These are phyloP conservation scores for Fusarium cicatricum DNA, from an alignment of 2,329 filamentous ascomycete species.

Conservation along the genomic window DNA sequence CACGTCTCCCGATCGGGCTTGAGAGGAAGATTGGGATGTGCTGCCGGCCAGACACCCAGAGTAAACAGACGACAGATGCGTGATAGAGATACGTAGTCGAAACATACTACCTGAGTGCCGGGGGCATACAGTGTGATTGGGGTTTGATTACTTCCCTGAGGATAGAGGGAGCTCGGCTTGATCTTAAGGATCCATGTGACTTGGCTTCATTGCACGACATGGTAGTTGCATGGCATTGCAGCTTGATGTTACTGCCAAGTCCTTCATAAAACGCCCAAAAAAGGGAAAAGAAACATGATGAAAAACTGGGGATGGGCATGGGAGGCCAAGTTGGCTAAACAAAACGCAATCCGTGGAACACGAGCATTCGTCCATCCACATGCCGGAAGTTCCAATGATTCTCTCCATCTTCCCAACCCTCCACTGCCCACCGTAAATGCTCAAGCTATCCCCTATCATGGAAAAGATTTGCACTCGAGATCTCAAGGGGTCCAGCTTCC, in stretches of 20 bases:
- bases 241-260: slow-evolving; percentile 1
- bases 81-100: background rate
- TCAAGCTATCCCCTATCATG: slow-evolving; percentile 25
- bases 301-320: background rate
- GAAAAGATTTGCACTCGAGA: slow-evolving; percentile 35
- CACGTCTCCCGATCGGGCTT: slow-evolving; percentile 38
- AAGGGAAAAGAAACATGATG: no score
- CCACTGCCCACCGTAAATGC: slow-evolving; percentile 22
- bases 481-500: slow-evolving; percentile 25
- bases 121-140: background rate
- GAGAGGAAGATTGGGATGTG: slow-evolving; percentile 14
- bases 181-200: background rate
- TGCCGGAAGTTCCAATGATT: slow-evolving; percentile 7
- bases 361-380: slow-evolving; percentile 12
- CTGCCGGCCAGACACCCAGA: slow-evolving; percentile 14
- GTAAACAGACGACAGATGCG: slow-evolving; percentile 14
- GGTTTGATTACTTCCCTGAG: background rate
- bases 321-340: background rate
- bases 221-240: slow-evolving; percentile 24
- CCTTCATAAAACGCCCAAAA: no score
- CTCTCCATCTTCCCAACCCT: slow-evolving; percentile 30
- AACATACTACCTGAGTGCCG: background rate
- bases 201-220: slow-evolving; percentile 11
- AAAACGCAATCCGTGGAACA: slow-evolving; percentile 9
- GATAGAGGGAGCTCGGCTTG: slow-evolving; percentile 4